Conservation (phyloP, 2,329 filamentous ascomycete genomes). For the Cercospora berteroae region DNA sequence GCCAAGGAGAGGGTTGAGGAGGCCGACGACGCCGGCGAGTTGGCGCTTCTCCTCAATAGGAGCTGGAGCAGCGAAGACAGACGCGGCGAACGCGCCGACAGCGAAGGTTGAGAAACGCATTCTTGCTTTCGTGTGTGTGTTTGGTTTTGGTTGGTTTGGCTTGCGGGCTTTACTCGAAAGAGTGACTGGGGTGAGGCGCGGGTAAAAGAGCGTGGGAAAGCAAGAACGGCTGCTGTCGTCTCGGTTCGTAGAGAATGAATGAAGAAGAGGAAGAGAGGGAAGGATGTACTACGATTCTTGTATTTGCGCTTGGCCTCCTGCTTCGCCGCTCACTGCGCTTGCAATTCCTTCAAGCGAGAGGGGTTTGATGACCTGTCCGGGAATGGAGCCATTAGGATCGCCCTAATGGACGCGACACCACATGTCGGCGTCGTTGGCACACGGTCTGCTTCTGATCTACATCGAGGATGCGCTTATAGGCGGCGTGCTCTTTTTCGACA, state of each 20-base stretch:
- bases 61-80: conserved; percentile 21
- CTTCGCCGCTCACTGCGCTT: background rate
- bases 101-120: conserved; percentile 27
- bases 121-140: conserved; percentile 15
- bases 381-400: background rate
- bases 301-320: conserved; percentile 7
- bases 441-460: background rate
- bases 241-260: conserved; percentile 5
- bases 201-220: conserved; percentile 8
- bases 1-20: conserved; percentile 15
- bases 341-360: conserved; percentile 2
- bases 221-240: conserved; percentile 16
- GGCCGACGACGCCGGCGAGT: conserved; percentile 8
- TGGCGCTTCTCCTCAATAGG: conserved; percentile 18
- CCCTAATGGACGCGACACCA: background rate
- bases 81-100: conserved; percentile 20
- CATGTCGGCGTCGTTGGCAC: background rate
- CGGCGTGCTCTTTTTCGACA: background rate
- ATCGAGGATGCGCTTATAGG: conserved; percentile 3
- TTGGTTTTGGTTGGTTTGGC: background rate
- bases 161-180: conserved; percentile 14
- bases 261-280: background rate
- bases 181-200: conserved; percentile 22
- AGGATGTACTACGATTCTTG: conserved; percentile 8
- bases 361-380: conserved; percentile 5